These are phyloP conservation scores for Gracilaria gracilis DNA, from an alignment of 23 red algal genomes.

Conservation along the genomic window DNA sequence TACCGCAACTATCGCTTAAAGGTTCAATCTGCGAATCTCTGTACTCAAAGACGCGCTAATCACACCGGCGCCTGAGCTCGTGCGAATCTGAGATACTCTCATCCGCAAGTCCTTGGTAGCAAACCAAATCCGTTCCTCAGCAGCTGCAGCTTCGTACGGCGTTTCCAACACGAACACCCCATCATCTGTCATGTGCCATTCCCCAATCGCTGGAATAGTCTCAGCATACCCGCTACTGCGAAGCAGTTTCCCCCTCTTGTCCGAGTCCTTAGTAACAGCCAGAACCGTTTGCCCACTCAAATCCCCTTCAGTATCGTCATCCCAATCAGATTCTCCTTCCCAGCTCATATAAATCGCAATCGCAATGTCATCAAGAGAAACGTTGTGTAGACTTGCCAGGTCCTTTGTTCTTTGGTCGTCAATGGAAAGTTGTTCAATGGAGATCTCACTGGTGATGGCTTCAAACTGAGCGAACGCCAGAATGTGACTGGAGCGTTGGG, in stretches of 20 bases:
- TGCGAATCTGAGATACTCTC: conserved; percentile 77
- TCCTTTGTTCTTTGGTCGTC: conserved; percentile 55
- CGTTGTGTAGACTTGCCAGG: conserved; percentile 51
- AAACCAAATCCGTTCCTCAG: conserved; percentile 91
- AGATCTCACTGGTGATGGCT: conserved; percentile 77
- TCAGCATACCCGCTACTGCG: conserved; percentile 81
- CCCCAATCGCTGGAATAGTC: conserved; percentile 73
- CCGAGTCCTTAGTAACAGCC: conserved; percentile 65
- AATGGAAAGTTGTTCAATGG: conserved; percentile 26
- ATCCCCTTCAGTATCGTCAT: conserved; percentile 69
- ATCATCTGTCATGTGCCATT: conserved; percentile 80
- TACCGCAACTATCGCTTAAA: background rate
- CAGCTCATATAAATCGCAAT: conserved; percentile 75
- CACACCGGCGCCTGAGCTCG: conserved; percentile 68
- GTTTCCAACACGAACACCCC: conserved; percentile 84
- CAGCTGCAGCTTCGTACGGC: conserved; percentile 79
- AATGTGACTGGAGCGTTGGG: conserved; percentile 80
- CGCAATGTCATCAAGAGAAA: conserved; percentile 37
- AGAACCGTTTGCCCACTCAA: conserved; percentile 54
- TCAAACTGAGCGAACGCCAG: conserved; percentile 75
- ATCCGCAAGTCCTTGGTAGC: conserved; percentile 78
- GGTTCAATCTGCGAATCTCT: conserved; percentile 73
- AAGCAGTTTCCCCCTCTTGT: conserved; percentile 48
- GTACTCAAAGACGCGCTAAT: conserved; percentile 80
- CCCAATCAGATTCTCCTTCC: conserved; percentile 89